Conservation (phyloP, 768 basidiomycete species). For the Amanita pseudoporphyria region DNA sequence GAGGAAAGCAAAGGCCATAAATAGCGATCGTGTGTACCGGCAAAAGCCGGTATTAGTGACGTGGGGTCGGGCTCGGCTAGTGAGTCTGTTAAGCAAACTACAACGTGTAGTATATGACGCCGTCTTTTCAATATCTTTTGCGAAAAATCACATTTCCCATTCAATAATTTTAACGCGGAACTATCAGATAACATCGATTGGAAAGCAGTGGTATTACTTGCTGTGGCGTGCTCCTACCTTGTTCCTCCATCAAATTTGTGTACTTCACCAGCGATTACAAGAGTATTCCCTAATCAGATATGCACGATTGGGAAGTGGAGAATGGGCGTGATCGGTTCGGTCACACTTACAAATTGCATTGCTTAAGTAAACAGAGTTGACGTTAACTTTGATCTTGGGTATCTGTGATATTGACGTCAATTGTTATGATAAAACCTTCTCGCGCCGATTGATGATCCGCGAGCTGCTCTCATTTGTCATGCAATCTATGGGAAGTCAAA, state of each 20-base stretch:
- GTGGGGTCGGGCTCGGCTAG: neutral
- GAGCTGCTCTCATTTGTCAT: constrained; percentile 1
- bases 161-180: neutral
- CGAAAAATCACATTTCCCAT: neutral
- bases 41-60: neutral
- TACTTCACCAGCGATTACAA: neutral
- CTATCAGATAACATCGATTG: neutral
- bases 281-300: neutral
- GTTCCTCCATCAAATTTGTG: too few relatives aligned
- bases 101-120: neutral
- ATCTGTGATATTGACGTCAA: neutral
- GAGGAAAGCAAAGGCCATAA: neutral
- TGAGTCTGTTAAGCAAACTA: neutral
- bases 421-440: neutral
- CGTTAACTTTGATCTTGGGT: neutral
- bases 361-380: neutral
- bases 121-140: neutral
- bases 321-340: constrained; percentile 1
- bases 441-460: neutral
- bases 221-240: neutral
- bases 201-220: neutral
- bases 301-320: neutral
- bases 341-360: neutral
- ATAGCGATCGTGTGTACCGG: neutral
- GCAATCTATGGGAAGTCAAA: neutral